Evolutionary conservation across 768 basidiomycete species (phyloP).

Genomic region (Udeniomyces megalosporus): DNA sequence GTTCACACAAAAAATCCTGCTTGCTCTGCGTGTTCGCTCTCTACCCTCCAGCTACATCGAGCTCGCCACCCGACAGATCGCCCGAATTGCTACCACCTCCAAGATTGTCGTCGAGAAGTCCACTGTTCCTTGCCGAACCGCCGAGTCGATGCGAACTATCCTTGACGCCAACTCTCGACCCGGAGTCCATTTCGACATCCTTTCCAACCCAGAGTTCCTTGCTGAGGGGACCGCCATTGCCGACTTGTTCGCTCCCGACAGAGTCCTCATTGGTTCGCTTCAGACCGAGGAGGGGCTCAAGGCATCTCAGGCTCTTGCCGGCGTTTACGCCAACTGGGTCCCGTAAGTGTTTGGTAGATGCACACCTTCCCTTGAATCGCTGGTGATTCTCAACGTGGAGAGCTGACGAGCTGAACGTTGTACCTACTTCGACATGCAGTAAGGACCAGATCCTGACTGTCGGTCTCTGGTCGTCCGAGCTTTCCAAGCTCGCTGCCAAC

Average conservation of each 20-base stretch:
- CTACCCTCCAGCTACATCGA: conserved; percentile 66
- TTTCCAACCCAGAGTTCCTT: conserved; percentile 98
- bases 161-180: conserved; percentile 94
- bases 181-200: conserved; percentile 83
- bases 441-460: conserved; percentile 71
- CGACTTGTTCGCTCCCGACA: conserved; percentile 79
- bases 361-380: neutral
- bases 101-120: conserved; percentile 99
- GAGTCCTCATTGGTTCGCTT: conserved; percentile 92
- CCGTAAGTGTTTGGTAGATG: conserved; percentile 42
- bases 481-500: conserved; percentile 96
- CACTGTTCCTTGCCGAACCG: conserved; percentile 95
- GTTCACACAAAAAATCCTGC: neutral
- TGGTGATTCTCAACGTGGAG: neutral
- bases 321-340: conserved; percentile 94
- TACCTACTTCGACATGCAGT: conserved; percentile 29
- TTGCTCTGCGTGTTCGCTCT: neutral
- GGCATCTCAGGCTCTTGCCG: conserved; percentile 58
- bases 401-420: neutral
- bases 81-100: conserved; percentile 67
- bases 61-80: conserved; percentile 88
- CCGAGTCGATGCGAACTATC: conserved; percentile 98
- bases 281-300: conserved; percentile 68
- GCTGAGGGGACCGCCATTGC: conserved; percentile 92
- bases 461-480: conserved; percentile 95